phyloP scores from a whole-genome alignment of 257 asterid species.

The Nicotiana noctiflora region DNA sequence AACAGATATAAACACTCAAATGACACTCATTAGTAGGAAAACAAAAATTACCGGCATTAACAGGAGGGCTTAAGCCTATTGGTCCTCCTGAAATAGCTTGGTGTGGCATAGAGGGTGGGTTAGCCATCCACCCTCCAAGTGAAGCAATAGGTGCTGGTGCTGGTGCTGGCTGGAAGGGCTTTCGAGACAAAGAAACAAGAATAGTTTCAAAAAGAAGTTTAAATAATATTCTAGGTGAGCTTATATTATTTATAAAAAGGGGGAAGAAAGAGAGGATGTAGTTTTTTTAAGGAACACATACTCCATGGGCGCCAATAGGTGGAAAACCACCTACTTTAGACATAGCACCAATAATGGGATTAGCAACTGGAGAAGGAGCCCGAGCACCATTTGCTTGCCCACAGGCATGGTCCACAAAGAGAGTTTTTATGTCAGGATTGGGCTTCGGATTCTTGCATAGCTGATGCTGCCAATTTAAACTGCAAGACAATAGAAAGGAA shows the following conservation, averaged over 20 bases:
- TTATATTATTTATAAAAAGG: neutral
- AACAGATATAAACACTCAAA: neutral
- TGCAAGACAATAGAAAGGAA: constrained; percentile 16
- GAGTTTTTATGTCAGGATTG: constrained; percentile 52
- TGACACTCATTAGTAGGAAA: neutral
- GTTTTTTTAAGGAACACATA: constrained; percentile 23
- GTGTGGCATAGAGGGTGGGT: constrained; percentile 35
- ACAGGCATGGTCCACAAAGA: constrained; percentile 54
- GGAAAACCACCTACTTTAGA: constrained; percentile 43
- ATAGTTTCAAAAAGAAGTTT: neutral
- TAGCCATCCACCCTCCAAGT: constrained; percentile 50
- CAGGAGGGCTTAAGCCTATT: constrained; percentile 36
- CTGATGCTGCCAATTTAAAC: constrained; percentile 70
- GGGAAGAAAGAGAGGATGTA: neutral
- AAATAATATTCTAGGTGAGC: neutral
- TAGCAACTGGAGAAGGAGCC: constrained; percentile 39
- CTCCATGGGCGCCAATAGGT: constrained; percentile 41
- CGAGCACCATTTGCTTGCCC: constrained; percentile 36
- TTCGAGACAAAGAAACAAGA: neutral
- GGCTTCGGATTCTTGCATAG: constrained; percentile 52
- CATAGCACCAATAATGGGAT: constrained; percentile 26
- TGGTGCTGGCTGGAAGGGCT: constrained; percentile 46
- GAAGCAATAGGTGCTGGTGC: constrained; percentile 32
- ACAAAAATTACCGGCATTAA: constrained; percentile 34
- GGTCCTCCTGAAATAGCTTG: constrained; percentile 37